Percentiles rank a stretch among this genome's conserved stretches.
Conservation (phyloP, 192 early-diverging fungal genomes). For the Jimgerdemannia flammicorona region DNA sequence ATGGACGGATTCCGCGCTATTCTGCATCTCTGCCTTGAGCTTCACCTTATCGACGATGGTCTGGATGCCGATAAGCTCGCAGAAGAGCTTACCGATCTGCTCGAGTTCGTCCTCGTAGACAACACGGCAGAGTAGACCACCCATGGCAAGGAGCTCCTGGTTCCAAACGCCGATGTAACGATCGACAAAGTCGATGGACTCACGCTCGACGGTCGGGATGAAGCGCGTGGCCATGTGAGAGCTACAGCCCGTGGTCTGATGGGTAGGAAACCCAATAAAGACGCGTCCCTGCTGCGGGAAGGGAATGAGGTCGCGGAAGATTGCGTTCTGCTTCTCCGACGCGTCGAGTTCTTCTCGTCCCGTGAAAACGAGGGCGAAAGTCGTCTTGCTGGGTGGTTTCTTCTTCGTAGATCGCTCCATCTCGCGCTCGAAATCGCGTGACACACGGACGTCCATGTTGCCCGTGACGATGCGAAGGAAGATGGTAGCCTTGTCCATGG, state of each 20-base stretch:
- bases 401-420: constrained; percentile 92
- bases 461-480: constrained; percentile 72
- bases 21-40: constrained; percentile 32
- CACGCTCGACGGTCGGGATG: constrained; percentile 91
- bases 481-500: constrained; percentile 44
- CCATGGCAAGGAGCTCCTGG: constrained; percentile 70
- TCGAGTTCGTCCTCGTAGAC: constrained; percentile 76
- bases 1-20: constrained; percentile 15
- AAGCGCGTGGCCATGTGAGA: constrained; percentile 77
- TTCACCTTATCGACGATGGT: constrained; percentile 29
- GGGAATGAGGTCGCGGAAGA: constrained; percentile 76
- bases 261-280: constrained; percentile 89
- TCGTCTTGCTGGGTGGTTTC: constrained; percentile 65
- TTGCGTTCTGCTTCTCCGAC: constrained; percentile 47
- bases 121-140: constrained; percentile 68
- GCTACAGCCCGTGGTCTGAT: constrained; percentile 85
- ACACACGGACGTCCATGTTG: constrained; percentile 49
- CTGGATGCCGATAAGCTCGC: constrained; percentile 32
- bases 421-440: constrained; percentile 50
- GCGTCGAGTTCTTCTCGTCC: constrained; percentile 76
- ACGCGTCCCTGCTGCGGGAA: constrained; percentile 75
- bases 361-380: constrained; percentile 66
- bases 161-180: constrained; percentile 76
- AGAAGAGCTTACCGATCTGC: constrained; percentile 51
- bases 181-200: constrained; percentile 88